Percentiles rank a stretch among this genome's conserved stretches.
Evolutionary conservation across 169 alveolate species (phyloP).

Genomic region (Babesia bovis): DNA sequence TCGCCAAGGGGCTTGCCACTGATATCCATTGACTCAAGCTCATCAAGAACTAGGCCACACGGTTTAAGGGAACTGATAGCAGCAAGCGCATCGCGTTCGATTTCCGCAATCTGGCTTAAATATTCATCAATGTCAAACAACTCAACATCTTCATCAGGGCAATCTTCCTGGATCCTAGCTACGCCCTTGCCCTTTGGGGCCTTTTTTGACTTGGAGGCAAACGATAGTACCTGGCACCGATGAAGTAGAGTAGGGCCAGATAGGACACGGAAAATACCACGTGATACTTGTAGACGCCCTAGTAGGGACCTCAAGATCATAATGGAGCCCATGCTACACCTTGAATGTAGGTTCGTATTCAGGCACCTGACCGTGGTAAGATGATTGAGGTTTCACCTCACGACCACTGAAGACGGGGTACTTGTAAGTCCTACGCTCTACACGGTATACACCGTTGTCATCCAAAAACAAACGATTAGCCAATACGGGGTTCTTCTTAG

Average conservation of each 20-base stretch:
- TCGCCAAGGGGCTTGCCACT: constrained; percentile 5
- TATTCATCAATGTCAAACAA: constrained; percentile 24
- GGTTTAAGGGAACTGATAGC: constrained; percentile 23
- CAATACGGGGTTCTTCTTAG: constrained; percentile 49
- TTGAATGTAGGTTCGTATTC: constrained; percentile 41
- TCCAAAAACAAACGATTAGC: constrained; percentile 30
- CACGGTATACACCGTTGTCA: constrained; percentile 1
- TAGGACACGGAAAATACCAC: too few species aligned
- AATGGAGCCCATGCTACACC: too few species aligned
- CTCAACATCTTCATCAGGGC: constrained; percentile 28
- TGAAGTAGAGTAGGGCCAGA: too few species aligned
- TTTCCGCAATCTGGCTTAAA: constrained; percentile 12
- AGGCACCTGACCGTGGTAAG: constrained; percentile 40
- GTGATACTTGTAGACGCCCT: too few species aligned
- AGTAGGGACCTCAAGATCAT: too few species aligned
- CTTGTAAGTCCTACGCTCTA: constrained; percentile 29
- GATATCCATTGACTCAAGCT: not conserved
- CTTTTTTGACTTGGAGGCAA: constrained; percentile 19
- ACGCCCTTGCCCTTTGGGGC: not conserved
- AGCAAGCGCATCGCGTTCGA: constrained; percentile 19
- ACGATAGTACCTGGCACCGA: too few species aligned
- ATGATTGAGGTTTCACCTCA: constrained; percentile 26
- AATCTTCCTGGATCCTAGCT: not conserved
- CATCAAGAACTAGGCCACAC: constrained; percentile 12
- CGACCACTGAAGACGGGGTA: constrained; percentile 44